phyloP scores from a whole-genome alignment of 768 basidiomycete genomes.

The Hypholoma fasciculare region DNA sequence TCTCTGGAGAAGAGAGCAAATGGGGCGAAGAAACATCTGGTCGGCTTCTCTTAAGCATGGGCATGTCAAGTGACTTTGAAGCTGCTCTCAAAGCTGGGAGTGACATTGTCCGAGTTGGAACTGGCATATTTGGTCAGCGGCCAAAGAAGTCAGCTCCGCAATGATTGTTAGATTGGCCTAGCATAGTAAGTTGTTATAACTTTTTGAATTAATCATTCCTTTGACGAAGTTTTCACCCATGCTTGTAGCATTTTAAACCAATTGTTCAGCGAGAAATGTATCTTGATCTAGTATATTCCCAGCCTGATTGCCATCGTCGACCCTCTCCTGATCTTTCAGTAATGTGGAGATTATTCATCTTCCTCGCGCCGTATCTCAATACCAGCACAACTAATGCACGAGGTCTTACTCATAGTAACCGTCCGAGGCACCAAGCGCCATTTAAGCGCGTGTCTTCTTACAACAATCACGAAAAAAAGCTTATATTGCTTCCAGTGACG shows the following conservation, averaged over 20 bases:
- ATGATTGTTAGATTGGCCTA: not conserved
- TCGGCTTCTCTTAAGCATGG: conserved; percentile 79
- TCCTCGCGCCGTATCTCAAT: no score
- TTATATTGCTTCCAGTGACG: not conserved
- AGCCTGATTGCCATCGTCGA: no score
- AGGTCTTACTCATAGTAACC: conserved; percentile 5
- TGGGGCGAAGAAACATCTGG: conserved; percentile 54
- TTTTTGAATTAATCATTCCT: no score
- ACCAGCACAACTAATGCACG: not conserved
- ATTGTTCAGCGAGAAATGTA: not conserved
- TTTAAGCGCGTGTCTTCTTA: conserved; percentile 11
- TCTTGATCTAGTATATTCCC: not conserved
- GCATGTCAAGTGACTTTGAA: conserved; percentile 96
- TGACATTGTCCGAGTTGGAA: conserved; percentile 89
- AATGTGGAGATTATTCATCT: no score
- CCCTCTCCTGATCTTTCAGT: no score
- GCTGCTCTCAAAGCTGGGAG: conserved; percentile 82
- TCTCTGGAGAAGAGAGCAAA: conserved; percentile 18
- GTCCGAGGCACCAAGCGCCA: conserved; percentile 17
- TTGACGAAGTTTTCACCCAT: no score
- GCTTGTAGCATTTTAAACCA: not conserved
- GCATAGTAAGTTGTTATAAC: no score
- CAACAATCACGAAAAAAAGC: not conserved
- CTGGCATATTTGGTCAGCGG: conserved; percentile 83
- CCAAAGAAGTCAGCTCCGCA: conserved; percentile 43